Base-by-base conservation (phyloP, 1,139 yeast species). In the Nadsonia starkeyi-henricii region DNA sequence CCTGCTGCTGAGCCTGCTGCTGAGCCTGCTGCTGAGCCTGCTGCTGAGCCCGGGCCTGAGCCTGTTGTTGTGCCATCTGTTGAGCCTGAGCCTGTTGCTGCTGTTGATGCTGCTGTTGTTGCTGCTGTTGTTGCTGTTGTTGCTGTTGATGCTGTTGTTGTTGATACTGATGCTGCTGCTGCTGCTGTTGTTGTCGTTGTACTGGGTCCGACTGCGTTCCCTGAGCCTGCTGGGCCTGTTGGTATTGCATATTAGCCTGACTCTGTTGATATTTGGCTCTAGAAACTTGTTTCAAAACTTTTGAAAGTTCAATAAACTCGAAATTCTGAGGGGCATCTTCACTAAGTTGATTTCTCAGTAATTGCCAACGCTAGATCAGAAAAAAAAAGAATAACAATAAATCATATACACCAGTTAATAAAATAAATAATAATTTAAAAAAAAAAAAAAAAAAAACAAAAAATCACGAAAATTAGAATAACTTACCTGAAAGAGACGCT, bases 171-270 rank as follows among this genome's bases (percentile, higher is more conserved):
- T 26, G 45, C 26, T 43, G 46, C 48, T 47, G 46, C 45, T 47
- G 50, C 47, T 51, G 48, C 30, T 43, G 45, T 44, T 47, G 48
- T 50, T 53, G 62, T 48, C 52, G 53, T 51, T 56, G 80, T 85
- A 1, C 94, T 79, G 62, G 81, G 75, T 62, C 53, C 41, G 62
- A 64, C 39, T 58, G 57, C n/a, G n/a, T n/a, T n/a, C n/a, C n/a
- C n/a, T n/a, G n/a, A n/a, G n/a, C n/a, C n/a, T 57, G 58, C 50
- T 62, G 68, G 19, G 52, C 53, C 44, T 68, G 69, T 49, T 61
- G 66, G 49, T 63, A 66, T 30, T 57, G 56, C 7, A 64, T 56
- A 47, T 63, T 54, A 45, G 58, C 56, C 12, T 33, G 39, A 13
- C 17, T n/a, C 17, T 33, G 39, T 15, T 33, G 39, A 33, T 33